Conservation (phyloP, 768 basidiomycete species). For the Termitomyces sp. region DNA sequence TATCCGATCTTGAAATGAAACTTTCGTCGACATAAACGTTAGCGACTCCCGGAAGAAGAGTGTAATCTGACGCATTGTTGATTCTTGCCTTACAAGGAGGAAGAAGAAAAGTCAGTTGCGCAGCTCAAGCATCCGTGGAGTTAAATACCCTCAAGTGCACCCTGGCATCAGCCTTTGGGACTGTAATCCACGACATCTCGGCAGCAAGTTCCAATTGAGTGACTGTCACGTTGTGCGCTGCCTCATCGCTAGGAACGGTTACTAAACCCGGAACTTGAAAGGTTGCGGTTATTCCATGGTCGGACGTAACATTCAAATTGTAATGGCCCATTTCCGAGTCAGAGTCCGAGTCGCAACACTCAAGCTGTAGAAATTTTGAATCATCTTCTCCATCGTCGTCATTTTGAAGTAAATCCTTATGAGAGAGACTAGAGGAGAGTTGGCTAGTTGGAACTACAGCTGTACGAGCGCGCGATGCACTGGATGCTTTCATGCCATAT, state of each 20-base stretch:
- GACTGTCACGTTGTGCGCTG: slow-evolving; percentile 36
- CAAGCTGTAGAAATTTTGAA: not conserved
- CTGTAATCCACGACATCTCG: slow-evolving; percentile 35
- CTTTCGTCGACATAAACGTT: slow-evolving; percentile 53
- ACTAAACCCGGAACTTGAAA: slow-evolving; percentile 37
- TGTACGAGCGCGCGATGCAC: not conserved
- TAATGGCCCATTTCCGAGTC: slow-evolving; percentile 12
- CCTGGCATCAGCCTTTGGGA: slow-evolving; percentile 32
- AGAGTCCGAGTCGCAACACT: not conserved
- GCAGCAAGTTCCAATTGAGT: slow-evolving; percentile 30
- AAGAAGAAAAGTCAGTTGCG: not conserved
- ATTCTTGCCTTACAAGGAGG: slow-evolving; percentile 31
- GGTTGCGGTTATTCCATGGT: slow-evolving; percentile 33
- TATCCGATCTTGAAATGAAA: slow-evolving; percentile 43
- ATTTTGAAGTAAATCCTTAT: too few relatives aligned
- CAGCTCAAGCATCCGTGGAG: not conserved
- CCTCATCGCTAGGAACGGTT: slow-evolving; percentile 34
- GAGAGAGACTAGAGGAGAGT: not conserved
- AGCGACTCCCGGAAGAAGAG: slow-evolving; percentile 40
- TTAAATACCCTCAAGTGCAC: slow-evolving; percentile 31
- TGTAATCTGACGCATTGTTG: slow-evolving; percentile 50
- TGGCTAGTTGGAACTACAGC: not conserved
- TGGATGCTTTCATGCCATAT: not conserved
- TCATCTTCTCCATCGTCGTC: not conserved
- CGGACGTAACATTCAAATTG: slow-evolving; percentile 23